These are phyloP conservation scores for Cajanus cajan DNA, from an alignment of 306 rosid genomes.

Conservation along the genomic window DNA sequence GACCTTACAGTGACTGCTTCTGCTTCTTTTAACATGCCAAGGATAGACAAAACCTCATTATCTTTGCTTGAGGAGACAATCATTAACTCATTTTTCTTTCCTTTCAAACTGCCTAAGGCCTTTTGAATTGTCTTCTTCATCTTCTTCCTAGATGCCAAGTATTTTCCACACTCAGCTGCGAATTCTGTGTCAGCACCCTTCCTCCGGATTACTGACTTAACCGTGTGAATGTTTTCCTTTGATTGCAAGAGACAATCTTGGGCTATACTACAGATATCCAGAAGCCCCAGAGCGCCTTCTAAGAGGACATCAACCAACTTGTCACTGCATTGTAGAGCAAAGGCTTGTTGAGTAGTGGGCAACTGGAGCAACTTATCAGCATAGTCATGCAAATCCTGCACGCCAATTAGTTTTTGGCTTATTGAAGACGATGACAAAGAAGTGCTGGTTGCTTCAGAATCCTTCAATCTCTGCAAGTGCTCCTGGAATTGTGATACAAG, in stretches of 20 bases:
- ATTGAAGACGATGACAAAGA: conserved; percentile 30
- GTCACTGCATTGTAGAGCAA: conserved; percentile 5
- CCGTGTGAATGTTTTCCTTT: conserved; percentile 32
- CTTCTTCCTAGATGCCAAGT: conserved; percentile 34
- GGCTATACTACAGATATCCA: conserved; percentile 36
- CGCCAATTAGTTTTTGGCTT: conserved; percentile 20
- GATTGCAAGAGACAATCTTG: conserved; percentile 35
- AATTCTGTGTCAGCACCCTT: conserved; percentile 28
- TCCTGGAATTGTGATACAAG: conserved; percentile 39
- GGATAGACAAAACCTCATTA: background rate
- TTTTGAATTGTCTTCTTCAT: conserved; percentile 35
- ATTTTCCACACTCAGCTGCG: conserved; percentile 27
- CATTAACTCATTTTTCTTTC: conserved; percentile 3
- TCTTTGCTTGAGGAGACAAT: conserved; percentile 26
- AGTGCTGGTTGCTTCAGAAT: conserved; percentile 31
- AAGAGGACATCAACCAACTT: conserved; percentile 29
- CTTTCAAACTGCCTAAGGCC: conserved; percentile 33
- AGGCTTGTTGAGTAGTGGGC: conserved; percentile 24
- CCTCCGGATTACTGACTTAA: conserved; percentile 34
- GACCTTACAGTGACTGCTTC: conserved; percentile 35
- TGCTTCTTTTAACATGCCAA: conserved; percentile 35
- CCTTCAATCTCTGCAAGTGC: conserved; percentile 31
- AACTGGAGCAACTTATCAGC: conserved; percentile 39
- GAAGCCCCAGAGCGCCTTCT: conserved; percentile 32
- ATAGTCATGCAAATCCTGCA: conserved; percentile 35